Conservation (phyloP, 2,329 filamentous ascomycete species). For the Apiospora sp. region DNA sequence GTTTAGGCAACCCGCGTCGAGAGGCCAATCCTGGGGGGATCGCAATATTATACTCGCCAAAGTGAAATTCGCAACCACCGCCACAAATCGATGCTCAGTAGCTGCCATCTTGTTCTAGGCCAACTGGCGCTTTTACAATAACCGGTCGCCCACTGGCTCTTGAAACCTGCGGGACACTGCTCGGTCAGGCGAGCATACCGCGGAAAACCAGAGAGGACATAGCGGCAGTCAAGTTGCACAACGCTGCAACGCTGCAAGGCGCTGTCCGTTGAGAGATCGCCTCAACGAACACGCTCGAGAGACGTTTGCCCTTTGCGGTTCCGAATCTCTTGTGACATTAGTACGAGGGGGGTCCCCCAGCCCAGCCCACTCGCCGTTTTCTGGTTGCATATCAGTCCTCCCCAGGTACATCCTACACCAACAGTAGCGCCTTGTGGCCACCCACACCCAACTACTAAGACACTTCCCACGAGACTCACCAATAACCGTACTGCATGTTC, state of each 20-base stretch:
- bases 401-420: conserved; percentile 24
- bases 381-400: conserved; percentile 38
- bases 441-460: conserved; percentile 19
- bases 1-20: conserved; percentile 36
- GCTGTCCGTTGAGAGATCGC: conserved; percentile 20
- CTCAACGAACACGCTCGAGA: conserved; percentile 11
- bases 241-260: conserved; percentile 32
- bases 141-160: conserved; percentile 22
- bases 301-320: conserved; percentile 14
- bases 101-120: conserved; percentile 23
- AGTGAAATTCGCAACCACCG: conserved; percentile 24
- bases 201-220: conserved; percentile 23
- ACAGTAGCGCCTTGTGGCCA: conserved; percentile 4
- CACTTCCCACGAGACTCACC: conserved; percentile 34
- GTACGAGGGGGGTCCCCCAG: conserved; percentile 38
- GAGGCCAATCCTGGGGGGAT: neutral
- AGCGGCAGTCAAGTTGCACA: conserved; percentile 40
- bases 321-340: conserved; percentile 31
- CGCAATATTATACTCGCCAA: conserved; percentile 9
- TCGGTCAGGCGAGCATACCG: conserved; percentile 26
- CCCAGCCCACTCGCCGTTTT: conserved; percentile 36
- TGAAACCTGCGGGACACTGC: conserved; percentile 23
- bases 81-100: conserved; percentile 34
- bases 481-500: conserved; percentile 49
- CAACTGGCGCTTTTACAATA: conserved; percentile 22